These are phyloP conservation scores for Hibiscus trionum DNA, from an alignment of 345 rosid species.

Conservation along the genomic window DNA sequence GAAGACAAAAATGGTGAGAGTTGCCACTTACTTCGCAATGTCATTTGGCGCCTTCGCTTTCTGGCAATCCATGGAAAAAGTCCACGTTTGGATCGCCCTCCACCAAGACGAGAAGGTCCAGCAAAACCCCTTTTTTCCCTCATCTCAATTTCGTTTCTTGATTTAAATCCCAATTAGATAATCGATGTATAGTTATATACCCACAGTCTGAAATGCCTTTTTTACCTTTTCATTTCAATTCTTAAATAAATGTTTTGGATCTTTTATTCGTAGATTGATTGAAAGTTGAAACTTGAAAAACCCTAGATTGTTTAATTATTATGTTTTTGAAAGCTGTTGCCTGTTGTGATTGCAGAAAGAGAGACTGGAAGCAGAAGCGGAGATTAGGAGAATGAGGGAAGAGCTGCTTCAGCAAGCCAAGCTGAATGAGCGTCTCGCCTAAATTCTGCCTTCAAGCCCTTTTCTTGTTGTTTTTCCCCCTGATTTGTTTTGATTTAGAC, in stretches of 20 bases:
- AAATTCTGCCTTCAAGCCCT: constrained; percentile 13
- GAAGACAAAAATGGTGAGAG: constrained; percentile 53
- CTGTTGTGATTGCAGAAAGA: constrained; percentile 32
- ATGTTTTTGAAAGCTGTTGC: background rate
- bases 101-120: constrained; percentile 57
- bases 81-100: constrained; percentile 94
- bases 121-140: background rate
- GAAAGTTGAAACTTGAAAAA: constrained; percentile 4
- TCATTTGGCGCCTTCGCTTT: constrained; percentile 71
- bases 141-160: background rate
- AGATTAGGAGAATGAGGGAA: constrained; percentile 48
- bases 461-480: background rate
- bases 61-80: constrained; percentile 85
- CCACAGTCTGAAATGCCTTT: background rate
- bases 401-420: constrained; percentile 44
- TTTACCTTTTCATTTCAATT: background rate
- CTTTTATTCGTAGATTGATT: no score
- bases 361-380: constrained; percentile 52
- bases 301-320: constrained; percentile 18
- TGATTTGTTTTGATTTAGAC: background rate
- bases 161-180: background rate
- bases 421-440: constrained; percentile 38
- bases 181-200: background rate
- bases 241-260: background rate
- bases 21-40: constrained; percentile 64